Conservation (phyloP, 2,329 filamentous ascomycete species). For the Hypoxylon sp. region DNA sequence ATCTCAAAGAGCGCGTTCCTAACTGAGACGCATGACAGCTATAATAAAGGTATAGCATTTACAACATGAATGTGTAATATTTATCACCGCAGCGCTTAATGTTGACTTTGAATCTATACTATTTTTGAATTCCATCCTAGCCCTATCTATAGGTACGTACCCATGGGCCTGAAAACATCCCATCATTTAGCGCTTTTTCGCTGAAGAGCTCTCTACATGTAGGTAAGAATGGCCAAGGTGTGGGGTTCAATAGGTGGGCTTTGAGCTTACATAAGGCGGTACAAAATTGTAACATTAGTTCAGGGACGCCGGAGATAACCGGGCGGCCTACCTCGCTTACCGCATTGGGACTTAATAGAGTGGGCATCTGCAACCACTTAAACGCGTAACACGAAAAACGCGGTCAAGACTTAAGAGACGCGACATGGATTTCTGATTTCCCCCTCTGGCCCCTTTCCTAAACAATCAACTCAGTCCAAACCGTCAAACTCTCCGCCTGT, state of each 20-base stretch:
- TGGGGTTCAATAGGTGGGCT: background rate
- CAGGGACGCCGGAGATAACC: constrained; percentile 38
- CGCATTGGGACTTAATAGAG: constrained; percentile 27
- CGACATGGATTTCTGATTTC: constrained; percentile 37
- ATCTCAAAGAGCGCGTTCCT: constrained; percentile 6
- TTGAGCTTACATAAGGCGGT: background rate
- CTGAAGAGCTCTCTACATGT: too few relatives aligned
- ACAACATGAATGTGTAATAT: background rate
- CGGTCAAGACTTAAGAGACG: constrained; percentile 27
- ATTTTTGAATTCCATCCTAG: too few relatives aligned
- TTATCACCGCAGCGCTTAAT: background rate
- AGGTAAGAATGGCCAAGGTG: too few relatives aligned
- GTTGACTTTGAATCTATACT: background rate
- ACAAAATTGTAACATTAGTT: background rate
- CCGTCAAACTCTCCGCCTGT: constrained; percentile 17
- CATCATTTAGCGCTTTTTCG: background rate
- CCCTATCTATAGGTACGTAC: too few relatives aligned
- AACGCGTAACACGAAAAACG: constrained; percentile 40
- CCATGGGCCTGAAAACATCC: too few relatives aligned
- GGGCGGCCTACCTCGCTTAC: constrained; percentile 16
- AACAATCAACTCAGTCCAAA: constrained; percentile 22
- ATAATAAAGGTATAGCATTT: background rate
- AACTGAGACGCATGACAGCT: constrained; percentile 3
- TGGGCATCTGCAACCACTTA: constrained; percentile 41
- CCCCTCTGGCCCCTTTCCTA: constrained; percentile 36